Evolutionary conservation across 768 basidiomycete species (phyloP).

Genomic region (Austroboletus eburneus): DNA sequence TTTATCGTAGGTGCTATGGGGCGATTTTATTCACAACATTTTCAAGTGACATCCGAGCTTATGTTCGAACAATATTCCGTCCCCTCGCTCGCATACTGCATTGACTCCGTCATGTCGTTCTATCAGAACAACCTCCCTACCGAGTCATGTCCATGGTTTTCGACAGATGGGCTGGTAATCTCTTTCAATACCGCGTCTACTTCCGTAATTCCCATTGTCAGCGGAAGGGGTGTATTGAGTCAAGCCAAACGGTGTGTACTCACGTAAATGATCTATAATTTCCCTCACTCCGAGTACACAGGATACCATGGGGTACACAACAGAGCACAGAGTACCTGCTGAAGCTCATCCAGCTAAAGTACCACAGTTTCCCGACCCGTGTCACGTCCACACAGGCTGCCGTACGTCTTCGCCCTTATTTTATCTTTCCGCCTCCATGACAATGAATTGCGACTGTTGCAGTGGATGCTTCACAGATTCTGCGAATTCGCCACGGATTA

Average conservation of each 20-base stretch:
- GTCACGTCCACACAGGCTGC: slow-evolving; percentile 74
- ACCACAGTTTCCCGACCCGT: slow-evolving; percentile 86
- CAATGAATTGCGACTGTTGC: background rate
- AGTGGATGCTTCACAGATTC: slow-evolving; percentile 92
- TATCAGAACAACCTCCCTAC: slow-evolving; percentile 66
- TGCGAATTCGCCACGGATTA: slow-evolving; percentile 85
- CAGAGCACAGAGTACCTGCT: slow-evolving; percentile 91
- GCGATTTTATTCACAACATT: background rate
- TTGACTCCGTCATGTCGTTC: slow-evolving; percentile 92
- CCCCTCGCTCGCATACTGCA: slow-evolving; percentile 80
- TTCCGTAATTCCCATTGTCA: slow-evolving; percentile 82
- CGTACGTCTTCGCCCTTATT: slow-evolving; percentile 40
- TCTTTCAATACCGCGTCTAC: slow-evolving; percentile 93
- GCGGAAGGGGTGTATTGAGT: slow-evolving; percentile 79
- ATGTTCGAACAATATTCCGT: slow-evolving; percentile 92
- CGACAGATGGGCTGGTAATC: slow-evolving; percentile 75
- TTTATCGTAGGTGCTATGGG: background rate
- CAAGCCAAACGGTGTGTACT: slow-evolving; percentile 74
- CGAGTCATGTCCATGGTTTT: slow-evolving; percentile 34
- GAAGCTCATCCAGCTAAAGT: slow-evolving; percentile 93
- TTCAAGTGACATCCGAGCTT: slow-evolving; percentile 86
- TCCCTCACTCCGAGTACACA: slow-evolving; percentile 31
- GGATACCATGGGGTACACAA: slow-evolving; percentile 91
- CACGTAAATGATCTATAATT: background rate
- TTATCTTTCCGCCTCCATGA: background rate